Evolutionary conservation across 2,329 filamentous ascomycete genomes (phyloP), one percentile per base, ranked within the genome.

Genomic region (Incumbomyces delicatus): DNA sequence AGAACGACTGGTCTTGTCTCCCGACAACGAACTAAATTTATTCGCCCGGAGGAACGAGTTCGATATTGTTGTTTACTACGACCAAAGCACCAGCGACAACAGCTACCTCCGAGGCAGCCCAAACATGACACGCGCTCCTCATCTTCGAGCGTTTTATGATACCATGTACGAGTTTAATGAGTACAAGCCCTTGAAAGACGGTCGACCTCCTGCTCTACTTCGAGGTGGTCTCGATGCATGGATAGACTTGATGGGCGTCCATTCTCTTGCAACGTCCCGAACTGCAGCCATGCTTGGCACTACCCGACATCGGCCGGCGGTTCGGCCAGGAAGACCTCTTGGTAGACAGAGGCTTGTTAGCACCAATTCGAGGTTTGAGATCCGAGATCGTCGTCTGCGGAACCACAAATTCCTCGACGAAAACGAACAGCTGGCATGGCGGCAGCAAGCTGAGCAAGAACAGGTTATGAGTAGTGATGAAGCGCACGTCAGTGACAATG

Each of bases 11-110:
- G 61, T 74, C 10, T 60, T 72, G 35, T 70, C 69, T 11, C 70
- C 70, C 2, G 67, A 71, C 39, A 57, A 61, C 40, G 92, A 98
- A 62, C 81, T 85, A 55, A 67, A 73, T 1, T 71, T 87, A 29
- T 95, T 94, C 57, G 80, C 78, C 47, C 76, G 83, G 45, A 70
- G 79, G 12, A 76, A 89, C 53, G 74, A 83, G 47, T 95, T 85
- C 57, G 88, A 96, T 55, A 67, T 95, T 35, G 77, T 98, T 10
- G 85, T 98, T 0, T 92, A 94, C 58, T 94, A 96, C 62, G 88
- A 98, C 62, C 77, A 90, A 54, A 66, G 62, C 12, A 81, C 77
- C 51, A 74, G 61, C 72, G 85, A 59, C 48, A 75, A 64, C 54
- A 70, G 53, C 57, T 94, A 75, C 57, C 66, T 76, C 47, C 56